These are phyloP conservation scores for Firmiana major DNA, from an alignment of 345 rosid genomes.

Conservation along the genomic window DNA sequence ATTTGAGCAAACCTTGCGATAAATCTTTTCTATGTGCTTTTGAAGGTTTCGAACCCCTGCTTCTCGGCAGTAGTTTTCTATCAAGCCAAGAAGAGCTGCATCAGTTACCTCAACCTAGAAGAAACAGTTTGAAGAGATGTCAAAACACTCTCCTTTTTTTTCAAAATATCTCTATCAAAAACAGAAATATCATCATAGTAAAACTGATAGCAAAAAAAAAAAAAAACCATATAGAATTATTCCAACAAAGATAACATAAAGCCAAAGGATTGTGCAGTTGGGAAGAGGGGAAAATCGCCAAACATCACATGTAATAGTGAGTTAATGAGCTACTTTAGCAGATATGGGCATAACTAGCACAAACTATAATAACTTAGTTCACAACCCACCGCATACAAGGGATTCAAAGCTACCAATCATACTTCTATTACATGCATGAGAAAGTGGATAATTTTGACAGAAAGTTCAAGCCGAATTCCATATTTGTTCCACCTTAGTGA, in stretches of 20 bases:
- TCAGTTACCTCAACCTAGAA: conserved; percentile 88
- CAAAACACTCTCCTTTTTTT: background rate
- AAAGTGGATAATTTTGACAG: background rate
- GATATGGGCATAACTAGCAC: background rate
- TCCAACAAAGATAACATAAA: background rate
- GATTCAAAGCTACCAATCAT: background rate
- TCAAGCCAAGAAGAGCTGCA: conserved; percentile 84
- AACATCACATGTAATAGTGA: background rate
- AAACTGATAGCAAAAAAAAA: background rate
- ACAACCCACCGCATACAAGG: background rate
- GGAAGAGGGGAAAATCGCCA: background rate
- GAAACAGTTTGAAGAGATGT: conserved; percentile 13
- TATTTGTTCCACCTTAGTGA: background rate
- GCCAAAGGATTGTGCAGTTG: background rate
- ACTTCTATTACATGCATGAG: background rate
- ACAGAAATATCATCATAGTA: background rate
- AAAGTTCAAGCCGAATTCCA: background rate
- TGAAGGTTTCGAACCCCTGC: conserved; percentile 99
- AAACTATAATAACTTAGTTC: background rate
- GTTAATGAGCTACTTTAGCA: background rate
- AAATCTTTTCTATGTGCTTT: conserved; percentile 91
- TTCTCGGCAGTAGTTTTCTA: conserved; percentile 97
- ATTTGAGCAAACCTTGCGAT: conserved; percentile 70
- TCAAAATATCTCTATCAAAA: conserved; percentile 21
- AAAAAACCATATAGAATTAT: background rate